Evolutionary conservation across 164 flowering plant species (phyloP).

Genomic region (Magnolia officinalis): DNA sequence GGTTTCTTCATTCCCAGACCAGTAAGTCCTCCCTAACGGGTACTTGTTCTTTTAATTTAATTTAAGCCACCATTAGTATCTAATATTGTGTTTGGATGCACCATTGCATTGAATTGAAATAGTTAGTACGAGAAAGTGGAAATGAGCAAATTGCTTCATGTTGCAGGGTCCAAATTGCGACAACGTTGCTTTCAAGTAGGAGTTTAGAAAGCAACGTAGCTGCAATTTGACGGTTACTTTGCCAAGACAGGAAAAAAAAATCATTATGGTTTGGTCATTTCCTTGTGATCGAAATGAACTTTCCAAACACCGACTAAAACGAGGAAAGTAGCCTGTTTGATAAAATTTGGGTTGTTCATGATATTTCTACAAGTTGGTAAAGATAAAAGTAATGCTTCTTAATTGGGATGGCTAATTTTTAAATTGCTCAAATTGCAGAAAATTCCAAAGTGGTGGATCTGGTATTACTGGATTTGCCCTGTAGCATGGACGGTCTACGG

Average conservation of each 20-base stretch:
- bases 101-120: background rate
- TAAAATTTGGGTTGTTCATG: background rate
- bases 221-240: too few species aligned
- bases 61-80: background rate
- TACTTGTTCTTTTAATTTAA: too few species aligned
- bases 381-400: background rate
- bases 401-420: background rate
- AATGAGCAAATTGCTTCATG: too few species aligned
- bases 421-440: slow-evolving; percentile 33
- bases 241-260: too few species aligned
- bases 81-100: background rate
- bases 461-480: slow-evolving; percentile 94
- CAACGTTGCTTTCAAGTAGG: background rate
- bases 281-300: too few species aligned
- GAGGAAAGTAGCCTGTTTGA: too few species aligned
- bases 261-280: too few species aligned
- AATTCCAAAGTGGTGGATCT: slow-evolving; percentile 92
- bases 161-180: background rate
- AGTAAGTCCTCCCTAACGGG: slow-evolving; percentile 29
- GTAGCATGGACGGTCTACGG: slow-evolving; percentile 95
- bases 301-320: too few species aligned
- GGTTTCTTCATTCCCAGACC: slow-evolving; percentile 85
- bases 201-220: background rate
- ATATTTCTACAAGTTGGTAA: background rate
- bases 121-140: too few species aligned